A percentile compares a stretch with the other conserved stretches of the same genome.
phyloP scores from a whole-genome alignment of 139 green algal species.

The Ettlia oleoabundans region DNA sequence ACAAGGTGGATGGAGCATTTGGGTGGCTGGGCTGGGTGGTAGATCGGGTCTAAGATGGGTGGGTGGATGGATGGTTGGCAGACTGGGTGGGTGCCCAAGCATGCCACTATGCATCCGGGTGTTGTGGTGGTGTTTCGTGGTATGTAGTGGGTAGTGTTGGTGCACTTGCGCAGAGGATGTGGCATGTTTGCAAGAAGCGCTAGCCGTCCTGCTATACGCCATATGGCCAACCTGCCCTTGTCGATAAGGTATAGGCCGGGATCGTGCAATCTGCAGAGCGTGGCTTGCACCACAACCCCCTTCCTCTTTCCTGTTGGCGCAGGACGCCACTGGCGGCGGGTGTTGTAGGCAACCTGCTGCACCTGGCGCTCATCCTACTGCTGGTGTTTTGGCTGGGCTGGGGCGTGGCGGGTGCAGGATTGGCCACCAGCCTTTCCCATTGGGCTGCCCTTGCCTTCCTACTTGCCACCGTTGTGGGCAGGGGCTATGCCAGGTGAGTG shows the following conservation, averaged over 20 bases:
- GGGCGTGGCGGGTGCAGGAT: constrained; percentile 68
- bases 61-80: not conserved
- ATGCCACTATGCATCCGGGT: too few relatives aligned
- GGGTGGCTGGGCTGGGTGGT: not conserved
- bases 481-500: constrained; percentile 33
- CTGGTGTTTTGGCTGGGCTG: constrained; percentile 62
- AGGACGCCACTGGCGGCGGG: constrained; percentile 44
- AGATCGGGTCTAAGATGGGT: too few relatives aligned
- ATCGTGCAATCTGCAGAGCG: too few relatives aligned
- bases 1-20: constrained; percentile 9
- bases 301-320: not conserved
- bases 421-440: constrained; percentile 73
- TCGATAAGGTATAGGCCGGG: too few relatives aligned
- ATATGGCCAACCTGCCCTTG: too few relatives aligned
- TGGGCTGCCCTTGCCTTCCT: constrained; percentile 51
- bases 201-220: too few relatives aligned
- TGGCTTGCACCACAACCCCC: not conserved
- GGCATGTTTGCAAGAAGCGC: too few relatives aligned
- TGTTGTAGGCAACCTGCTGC: constrained; percentile 46
- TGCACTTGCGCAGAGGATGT: too few relatives aligned
- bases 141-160: too few relatives aligned
- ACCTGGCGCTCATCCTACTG: constrained; percentile 46
- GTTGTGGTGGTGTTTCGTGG: too few relatives aligned
- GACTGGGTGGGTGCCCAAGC: not conserved
- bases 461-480: constrained; percentile 39